Evolutionary conservation across 2,329 filamentous ascomycete genomes (phyloP).

Genomic region (Ophiostoma piceae): DNA sequence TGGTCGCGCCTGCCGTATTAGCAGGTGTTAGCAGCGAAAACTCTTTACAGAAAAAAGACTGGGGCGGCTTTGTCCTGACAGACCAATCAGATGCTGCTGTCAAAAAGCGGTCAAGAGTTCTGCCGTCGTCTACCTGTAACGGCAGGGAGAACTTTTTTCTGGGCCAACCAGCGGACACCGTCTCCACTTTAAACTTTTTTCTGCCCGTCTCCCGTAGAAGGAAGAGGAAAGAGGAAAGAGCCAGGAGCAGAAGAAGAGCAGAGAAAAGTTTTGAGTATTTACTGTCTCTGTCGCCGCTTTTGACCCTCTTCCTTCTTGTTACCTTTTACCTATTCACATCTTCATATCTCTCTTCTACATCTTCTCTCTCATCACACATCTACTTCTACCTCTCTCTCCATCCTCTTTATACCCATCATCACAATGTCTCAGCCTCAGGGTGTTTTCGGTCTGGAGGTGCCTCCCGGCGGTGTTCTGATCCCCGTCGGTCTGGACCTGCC

Average conservation of each 20-base stretch:
- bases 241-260: not conserved
- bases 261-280: constrained; percentile 24
- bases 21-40: constrained; percentile 10
- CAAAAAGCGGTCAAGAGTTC: constrained; percentile 16
- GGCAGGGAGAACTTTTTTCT: constrained; percentile 22
- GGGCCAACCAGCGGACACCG: constrained; percentile 23
- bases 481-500: constrained; percentile 73
- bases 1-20: not conserved
- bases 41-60: constrained; percentile 6
- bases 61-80: constrained; percentile 11
- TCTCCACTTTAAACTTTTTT: constrained; percentile 28
- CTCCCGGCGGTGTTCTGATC: constrained; percentile 75
- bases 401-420: constrained; percentile 29
- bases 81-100: not conserved
- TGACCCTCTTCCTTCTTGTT: constrained; percentile 16
- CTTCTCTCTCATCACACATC: not conserved
- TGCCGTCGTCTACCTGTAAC: constrained; percentile 16
- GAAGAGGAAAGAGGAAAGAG: not conserved
- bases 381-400: constrained; percentile 28
- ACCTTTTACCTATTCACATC: too few relatives aligned
- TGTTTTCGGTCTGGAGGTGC: constrained; percentile 86
- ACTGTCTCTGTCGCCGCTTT: constrained; percentile 24
- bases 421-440: constrained; percentile 27
- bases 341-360: constrained; percentile 28
- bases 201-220: constrained; percentile 16